Evolutionary conservation across 1,139 yeast genomes (phyloP), one percentile per base, ranked within the genome.

Genomic region (Zygosaccharomyces sapae): DNA sequence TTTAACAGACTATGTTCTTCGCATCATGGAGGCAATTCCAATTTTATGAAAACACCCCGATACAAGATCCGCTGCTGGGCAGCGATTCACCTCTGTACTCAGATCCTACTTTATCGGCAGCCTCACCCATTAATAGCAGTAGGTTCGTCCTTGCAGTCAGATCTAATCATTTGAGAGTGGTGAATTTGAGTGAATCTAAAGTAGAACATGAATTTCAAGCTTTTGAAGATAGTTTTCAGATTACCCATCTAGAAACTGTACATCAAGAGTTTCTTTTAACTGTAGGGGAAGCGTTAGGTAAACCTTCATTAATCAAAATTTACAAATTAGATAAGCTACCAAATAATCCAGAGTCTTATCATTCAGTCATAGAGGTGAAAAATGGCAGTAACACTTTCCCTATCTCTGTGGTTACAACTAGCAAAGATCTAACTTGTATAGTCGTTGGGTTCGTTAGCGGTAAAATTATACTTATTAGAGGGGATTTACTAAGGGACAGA

Each of bases 391-490:
- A 87, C 58, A 77, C 85, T 5, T 84, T 71, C 55, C 96, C 96
- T 0, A 69, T 87, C 41, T 81, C 95, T 8, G 79, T 86, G 34
- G 76, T 86, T 51, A 74, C 76, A 22, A 70, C 78, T 47, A 76
- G 80, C 31, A 57, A 64, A 2, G 86, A 83, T 54, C 73, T 81
- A 49, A 73, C 86, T 0, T 78, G 88, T 45, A 65, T 88, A 4
- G 95, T 86, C 0, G 70, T 89, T 33, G 97, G 98, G 0, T 89
- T 82, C 62, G 83, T 95, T 18, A 86, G 89, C 64, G 99, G 99
- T 5, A 76, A 81, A 24, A 92, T 90, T 2, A 71, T 90, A 5
- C 70, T 90, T 3, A 79, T 90, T 0, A 69, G 97, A 52, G 99
- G 98, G 5, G 98, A 92, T 64, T 68, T 94, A 39, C 59, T 86